Evolutionary conservation across 495 filamentous ascomycete species (phyloP), one percentile per base, ranked within the genome.

Genomic region (Penicillium manginii): DNA sequence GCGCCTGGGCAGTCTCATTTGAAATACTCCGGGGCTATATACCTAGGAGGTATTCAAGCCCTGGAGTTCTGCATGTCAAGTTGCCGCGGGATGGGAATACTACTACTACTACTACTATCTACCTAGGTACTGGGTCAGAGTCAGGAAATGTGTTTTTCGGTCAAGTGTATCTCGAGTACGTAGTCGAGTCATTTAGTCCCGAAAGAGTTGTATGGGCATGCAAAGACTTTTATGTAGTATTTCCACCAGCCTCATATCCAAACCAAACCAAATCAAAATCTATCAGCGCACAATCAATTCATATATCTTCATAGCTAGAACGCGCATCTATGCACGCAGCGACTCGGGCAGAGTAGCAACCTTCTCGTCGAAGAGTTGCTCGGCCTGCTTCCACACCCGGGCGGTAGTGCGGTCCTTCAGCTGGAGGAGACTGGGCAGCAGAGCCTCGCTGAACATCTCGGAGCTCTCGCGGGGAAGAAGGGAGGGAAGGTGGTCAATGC

Each of bases 401-500:
- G 83, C 77, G 47, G 80, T 88, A 33, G 79, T 72, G 68, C 91
- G 84, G 69, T 91, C 82, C 69, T 93, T 91, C 50, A 97, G 78
- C 62, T 88, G 82, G 45, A 96, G 68, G 57, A 98, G 76, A 62
- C 86, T 88, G 3, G 92, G 92, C 35, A 98, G 74, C 54, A 98
- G 77, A 23, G 88, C 89, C 43, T 80, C 74, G 74, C 87, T 91
- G 72, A 97, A 97, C 23, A 90, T 85, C 79, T 98, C 93, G 32
- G 86, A 91, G 37, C 91, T 86, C 73, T 98, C 93, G 45, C 93
- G 79, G 10, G 93, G 91, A 17, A 98, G 82, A 37, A 97, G 83
- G 29, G 86, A 89, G 5, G 93, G 93, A 9, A 98, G 83, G 69
- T 97, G 93, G 69, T 97, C 93, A 64, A 98, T 97, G 52, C 85